These are phyloP conservation scores for Candida morakotiae DNA, from an alignment of 805 yeast genomes.

Conservation along the genomic window DNA sequence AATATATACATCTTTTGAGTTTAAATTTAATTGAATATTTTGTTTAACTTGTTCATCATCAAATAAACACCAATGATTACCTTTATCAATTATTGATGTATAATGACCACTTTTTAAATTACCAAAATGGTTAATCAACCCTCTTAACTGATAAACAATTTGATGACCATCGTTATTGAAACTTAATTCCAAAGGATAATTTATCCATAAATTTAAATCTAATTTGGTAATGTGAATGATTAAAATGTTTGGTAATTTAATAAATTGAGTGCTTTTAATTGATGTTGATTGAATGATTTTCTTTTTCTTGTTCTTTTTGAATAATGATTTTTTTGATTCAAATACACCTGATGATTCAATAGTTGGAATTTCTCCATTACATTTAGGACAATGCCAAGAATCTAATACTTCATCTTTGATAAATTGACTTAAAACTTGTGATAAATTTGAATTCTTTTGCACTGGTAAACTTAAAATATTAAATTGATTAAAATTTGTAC, in stretches of 20 bases:
- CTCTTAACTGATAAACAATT: constrained; percentile 50
- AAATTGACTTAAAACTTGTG: constrained; percentile 61
- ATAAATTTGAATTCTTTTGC: constrained; percentile 36
- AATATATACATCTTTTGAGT: constrained; percentile 62
- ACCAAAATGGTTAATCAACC: constrained; percentile 70
- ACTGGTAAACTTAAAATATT: constrained; percentile 57
- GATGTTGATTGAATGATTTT: constrained; percentile 9
- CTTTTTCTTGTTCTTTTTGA: constrained; percentile 22
- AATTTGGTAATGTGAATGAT: constrained; percentile 40
- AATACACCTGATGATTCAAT: constrained; percentile 37
- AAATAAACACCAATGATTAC: constrained; percentile 66
- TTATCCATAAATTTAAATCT: constrained; percentile 45
- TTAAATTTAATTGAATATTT: constrained; percentile 40
- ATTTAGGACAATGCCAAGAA: constrained; percentile 82
- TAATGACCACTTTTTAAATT: constrained; percentile 72
- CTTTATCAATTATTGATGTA: constrained; percentile 59
- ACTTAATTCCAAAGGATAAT: constrained; percentile 52
- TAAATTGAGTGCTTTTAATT: constrained; percentile 25
- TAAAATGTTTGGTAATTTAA: constrained; percentile 33
- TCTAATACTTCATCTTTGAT: constrained; percentile 64
- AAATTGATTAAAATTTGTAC: constrained; percentile 58
- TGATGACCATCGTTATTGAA: constrained; percentile 34
- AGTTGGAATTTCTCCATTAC: constrained; percentile 24
- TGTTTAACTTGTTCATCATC: constrained; percentile 62
- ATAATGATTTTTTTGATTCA: constrained; percentile 31